These are phyloP conservation scores for Penicillium verrucosum DNA, from an alignment of 2,329 filamentous ascomycete species.

Conservation along the genomic window DNA sequence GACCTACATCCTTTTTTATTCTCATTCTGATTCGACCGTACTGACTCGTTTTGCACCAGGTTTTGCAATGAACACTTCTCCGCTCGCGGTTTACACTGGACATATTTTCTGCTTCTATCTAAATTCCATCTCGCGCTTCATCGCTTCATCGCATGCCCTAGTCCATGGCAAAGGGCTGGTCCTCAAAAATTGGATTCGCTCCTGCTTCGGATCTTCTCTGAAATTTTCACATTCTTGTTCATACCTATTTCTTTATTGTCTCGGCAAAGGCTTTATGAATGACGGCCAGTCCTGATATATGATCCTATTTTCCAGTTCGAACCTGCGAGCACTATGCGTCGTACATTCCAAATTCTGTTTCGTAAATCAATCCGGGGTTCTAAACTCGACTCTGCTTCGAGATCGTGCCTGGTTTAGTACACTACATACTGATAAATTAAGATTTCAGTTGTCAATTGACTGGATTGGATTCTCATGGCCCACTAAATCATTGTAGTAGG, in stretches of 20 bases:
- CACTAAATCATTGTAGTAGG: background rate
- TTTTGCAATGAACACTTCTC: background rate
- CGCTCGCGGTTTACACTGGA: background rate
- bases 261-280: conserved; percentile 11
- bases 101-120: background rate
- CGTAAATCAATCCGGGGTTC: background rate
- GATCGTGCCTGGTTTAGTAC: background rate
- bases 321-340: background rate
- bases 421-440: background rate
- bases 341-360: background rate
- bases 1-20: background rate
- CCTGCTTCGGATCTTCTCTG: background rate
- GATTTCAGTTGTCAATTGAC: background rate
- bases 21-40: no score
- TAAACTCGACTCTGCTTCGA: background rate
- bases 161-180: background rate
- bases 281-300: background rate
- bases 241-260: background rate
- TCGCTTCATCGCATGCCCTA: background rate
- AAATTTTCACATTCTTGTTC: background rate
- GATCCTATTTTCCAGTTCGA: background rate
- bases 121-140: background rate
- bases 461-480: background rate
- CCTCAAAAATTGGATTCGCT: background rate
- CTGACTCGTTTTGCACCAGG: background rate